Base-by-base conservation (phyloP, 495 filamentous ascomycete genomes). In the Eremomyces bilateralis region DNA sequence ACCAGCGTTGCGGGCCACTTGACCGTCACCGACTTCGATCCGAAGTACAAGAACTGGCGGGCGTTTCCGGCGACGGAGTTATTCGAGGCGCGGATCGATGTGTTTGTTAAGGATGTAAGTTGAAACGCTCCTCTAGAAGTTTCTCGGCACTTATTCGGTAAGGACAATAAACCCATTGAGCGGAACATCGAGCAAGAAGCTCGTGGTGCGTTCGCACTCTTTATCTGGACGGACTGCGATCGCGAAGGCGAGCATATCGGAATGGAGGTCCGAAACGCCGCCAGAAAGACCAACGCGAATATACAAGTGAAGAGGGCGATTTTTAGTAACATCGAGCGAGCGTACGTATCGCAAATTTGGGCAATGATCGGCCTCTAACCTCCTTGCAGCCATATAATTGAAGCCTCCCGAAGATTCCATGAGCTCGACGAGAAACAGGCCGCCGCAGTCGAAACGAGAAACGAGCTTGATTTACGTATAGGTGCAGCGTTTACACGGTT, bases 201-300 rank as follows among this genome's bases (percentile, higher is more conserved):
- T 10, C 65, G 65, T 29, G 62, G 65, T 44, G 58, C 68, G 35
- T 64, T 61, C 43, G 69, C 69, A 15, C 62, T 97, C 11, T 88
- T 82, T 52, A 92, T 97, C 45, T 97, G 88, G 88, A 97, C 88
- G 1, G 88, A 97, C 63, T 95, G 88, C 56, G 88, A 97, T 62
- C 72, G 84, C 33, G 88, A 97, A 62, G 88, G 88, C 12, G 88
- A 97, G 54, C 75, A 94, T 46, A 97, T 97, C 41, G 88, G 88
- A 1, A 59, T 76, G n/a, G 90, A 95, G 48, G 82, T 97, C 34
- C 71, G 81, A 24, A 67, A 77, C 37, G 72, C 82, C 22, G 88
- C 90, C 13, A 60, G 59, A 35, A 65, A 67, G 46, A 73, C 69
- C 16, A 95, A 94, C 46, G 46, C 60, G 15, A 58, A 60, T 1